These are phyloP conservation scores for Pseudognaphalium luteoalbum DNA, from an alignment of 129 eudicot species.

Conservation along the genomic window DNA sequence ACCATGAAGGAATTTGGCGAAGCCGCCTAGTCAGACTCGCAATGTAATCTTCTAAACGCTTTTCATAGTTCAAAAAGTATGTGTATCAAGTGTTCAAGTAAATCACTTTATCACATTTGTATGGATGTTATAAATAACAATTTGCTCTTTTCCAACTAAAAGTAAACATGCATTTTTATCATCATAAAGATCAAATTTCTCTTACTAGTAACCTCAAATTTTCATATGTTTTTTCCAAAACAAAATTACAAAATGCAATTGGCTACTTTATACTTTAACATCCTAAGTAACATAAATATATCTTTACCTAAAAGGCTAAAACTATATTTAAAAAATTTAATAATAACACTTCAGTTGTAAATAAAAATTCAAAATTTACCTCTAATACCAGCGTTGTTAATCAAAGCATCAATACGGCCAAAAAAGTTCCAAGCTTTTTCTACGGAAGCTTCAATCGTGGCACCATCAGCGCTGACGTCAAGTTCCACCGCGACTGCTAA, in stretches of 20 bases:
- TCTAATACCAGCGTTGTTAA: conserved; percentile 31
- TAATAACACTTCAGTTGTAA: too few species aligned
- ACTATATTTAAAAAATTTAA: too few species aligned
- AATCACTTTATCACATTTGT: too few species aligned
- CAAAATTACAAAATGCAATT: not conserved
- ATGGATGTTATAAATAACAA: too few species aligned
- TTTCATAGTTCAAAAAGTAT: too few species aligned
- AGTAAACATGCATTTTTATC: not conserved
- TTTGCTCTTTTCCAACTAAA: too few species aligned
- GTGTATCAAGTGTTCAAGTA: too few species aligned
- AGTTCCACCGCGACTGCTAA: conserved; percentile 15
- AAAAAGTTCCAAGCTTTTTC: conserved; percentile 4
- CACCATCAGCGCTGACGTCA: conserved; percentile 19
- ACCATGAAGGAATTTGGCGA: not conserved
- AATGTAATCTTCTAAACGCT: too few species aligned
- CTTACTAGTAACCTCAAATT: not conserved
- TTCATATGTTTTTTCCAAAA: not conserved
- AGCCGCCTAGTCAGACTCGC: not conserved
- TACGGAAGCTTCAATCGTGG: not conserved
- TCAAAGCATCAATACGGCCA: conserved; percentile 14
- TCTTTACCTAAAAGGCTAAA: too few species aligned
- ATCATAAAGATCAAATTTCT: not conserved
- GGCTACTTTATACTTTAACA: not conserved
- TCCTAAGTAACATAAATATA: not conserved
- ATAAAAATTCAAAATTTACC: too few species aligned